Conservation (phyloP, 202 grass and related monocot genomes). For the Schoenoplectus triqueter region DNA sequence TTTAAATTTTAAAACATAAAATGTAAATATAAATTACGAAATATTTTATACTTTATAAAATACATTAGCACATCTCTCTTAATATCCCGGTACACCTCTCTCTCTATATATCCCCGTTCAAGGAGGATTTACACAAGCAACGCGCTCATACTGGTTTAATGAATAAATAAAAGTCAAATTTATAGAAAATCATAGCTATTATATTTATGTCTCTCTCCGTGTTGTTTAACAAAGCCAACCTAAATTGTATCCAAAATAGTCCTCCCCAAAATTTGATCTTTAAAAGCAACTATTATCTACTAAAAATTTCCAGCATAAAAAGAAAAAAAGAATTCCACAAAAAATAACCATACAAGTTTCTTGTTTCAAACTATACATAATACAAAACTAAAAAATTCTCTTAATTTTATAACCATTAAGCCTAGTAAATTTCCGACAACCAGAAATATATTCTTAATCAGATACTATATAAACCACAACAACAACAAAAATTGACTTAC, state of each 20-base stretch:
- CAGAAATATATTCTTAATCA: not conserved
- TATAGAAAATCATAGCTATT: not conserved
- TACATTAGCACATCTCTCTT: too few species aligned
- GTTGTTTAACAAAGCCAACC: not conserved
- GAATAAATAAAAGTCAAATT: constrained; percentile 2
- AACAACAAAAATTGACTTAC: constrained; percentile 45
- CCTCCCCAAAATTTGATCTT: not conserved
- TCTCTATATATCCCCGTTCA: not conserved
- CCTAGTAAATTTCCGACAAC: not conserved
- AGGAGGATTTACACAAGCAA: not conserved
- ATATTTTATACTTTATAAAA: too few species aligned
- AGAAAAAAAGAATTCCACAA: not conserved
- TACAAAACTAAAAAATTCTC: not conserved
- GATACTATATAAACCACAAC: too few species aligned
- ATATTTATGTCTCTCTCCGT: not conserved
- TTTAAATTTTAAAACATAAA: too few species aligned
- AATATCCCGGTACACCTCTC: too few species aligned
- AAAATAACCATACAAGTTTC: not conserved
- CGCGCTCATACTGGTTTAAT: not conserved
- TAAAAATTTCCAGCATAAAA: not conserved
- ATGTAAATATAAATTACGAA: too few species aligned
- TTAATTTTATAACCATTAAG: not conserved
- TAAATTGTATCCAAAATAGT: not conserved
- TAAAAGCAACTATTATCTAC: not conserved
- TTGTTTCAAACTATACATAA: not conserved